phyloP scores from a whole-genome alignment of 768 basidiomycete species.

The Suillus decipiens region DNA sequence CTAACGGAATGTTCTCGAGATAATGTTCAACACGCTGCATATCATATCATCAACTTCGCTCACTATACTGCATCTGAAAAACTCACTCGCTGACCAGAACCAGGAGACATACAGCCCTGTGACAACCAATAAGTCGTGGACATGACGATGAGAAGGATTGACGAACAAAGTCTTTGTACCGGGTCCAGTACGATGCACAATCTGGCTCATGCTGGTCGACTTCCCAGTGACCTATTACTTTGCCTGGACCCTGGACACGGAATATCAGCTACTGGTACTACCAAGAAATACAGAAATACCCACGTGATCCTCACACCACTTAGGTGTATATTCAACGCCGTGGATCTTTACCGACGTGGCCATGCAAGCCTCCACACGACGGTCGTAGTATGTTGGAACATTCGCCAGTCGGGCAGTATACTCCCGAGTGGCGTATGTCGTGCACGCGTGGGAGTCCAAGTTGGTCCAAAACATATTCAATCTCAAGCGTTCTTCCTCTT shows the following conservation, averaged over 20 bases:
- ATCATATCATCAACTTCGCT: not conserved
- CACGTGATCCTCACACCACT: conserved; percentile 25
- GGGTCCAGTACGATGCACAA: conserved; percentile 26
- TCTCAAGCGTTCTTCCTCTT: conserved; percentile 9
- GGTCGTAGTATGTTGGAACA: conserved; percentile 26
- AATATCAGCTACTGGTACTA: conserved; percentile 2
- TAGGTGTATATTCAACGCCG: conserved; percentile 18
- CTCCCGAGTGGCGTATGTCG: conserved; percentile 28
- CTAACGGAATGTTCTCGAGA: too few relatives aligned
- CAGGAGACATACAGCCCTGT: conserved; percentile 6
- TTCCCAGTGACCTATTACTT: conserved; percentile 29
- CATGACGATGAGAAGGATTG: not conserved
- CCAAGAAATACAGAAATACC: not conserved
- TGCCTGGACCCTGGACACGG: conserved; percentile 16
- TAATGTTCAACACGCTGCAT: too few relatives aligned
- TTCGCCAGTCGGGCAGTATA: conserved; percentile 34
- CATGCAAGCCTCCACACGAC: conserved; percentile 25
- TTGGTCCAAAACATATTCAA: conserved; percentile 26
- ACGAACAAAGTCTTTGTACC: conserved; percentile 24
- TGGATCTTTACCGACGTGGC: conserved; percentile 26
- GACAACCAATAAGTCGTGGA: not conserved
- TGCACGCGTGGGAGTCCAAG: conserved; percentile 25
- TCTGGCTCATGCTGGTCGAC: conserved; percentile 28
- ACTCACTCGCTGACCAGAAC: conserved; percentile 10
- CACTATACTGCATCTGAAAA: not conserved